phyloP scores from a whole-genome alignment of 2,329 filamentous ascomycete species.

The Pyrenophora graminea region DNA sequence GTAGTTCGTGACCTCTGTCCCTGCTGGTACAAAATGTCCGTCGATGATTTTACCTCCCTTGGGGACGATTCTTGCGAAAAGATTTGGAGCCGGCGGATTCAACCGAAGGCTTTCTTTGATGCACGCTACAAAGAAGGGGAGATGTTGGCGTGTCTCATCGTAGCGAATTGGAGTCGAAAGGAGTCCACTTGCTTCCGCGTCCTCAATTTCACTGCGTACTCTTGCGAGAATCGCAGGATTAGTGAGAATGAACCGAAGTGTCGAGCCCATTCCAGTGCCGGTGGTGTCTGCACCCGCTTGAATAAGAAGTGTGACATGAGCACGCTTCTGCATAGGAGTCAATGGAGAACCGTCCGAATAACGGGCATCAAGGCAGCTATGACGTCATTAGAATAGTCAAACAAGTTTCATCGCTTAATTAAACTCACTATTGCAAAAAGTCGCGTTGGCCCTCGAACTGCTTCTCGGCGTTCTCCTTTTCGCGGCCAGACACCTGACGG shows the following conservation, averaged over 20 bases:
- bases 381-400: background rate
- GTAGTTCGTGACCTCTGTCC: constrained; percentile 54
- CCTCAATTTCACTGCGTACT: constrained; percentile 29
- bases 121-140: constrained; percentile 57
- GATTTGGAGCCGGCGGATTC: constrained; percentile 56
- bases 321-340: constrained; percentile 37
- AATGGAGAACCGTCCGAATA: constrained; percentile 37
- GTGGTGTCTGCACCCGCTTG: constrained; percentile 46
- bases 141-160: constrained; percentile 38
- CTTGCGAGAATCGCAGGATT: constrained; percentile 20
- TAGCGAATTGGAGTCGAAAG: constrained; percentile 34
- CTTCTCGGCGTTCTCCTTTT: constrained; percentile 29
- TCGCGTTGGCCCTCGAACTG: constrained; percentile 32
- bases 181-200: constrained; percentile 21
- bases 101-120: constrained; percentile 58
- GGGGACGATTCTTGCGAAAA: constrained; percentile 53
- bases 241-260: constrained; percentile 33
- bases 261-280: constrained; percentile 42
- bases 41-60: constrained; percentile 44
- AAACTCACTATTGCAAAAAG: constrained; percentile 41
- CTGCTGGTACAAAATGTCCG: constrained; percentile 47
- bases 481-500: constrained; percentile 37
- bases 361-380: constrained; percentile 42
- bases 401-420: background rate
- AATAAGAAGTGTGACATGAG: constrained; percentile 47